Evolutionary conservation across 1,284 basidiomycete genomes (phyloP).

Genomic region (Ceratobasidium sp.): DNA sequence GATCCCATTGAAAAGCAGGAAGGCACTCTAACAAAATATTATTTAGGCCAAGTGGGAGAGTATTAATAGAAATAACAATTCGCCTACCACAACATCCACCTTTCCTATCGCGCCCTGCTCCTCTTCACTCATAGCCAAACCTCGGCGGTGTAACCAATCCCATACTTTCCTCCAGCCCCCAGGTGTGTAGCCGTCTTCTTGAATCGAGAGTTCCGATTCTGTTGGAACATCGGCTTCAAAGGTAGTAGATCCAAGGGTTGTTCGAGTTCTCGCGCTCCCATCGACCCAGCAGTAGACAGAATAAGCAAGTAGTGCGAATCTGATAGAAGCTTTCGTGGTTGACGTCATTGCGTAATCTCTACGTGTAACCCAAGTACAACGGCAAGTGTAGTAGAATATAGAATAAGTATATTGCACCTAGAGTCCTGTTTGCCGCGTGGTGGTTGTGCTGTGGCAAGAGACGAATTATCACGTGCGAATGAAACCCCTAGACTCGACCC

Average conservation of each 20-base stretch:
- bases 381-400: too few species aligned
- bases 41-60: not conserved
- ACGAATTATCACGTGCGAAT: conserved; percentile 1
- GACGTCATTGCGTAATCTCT: not conserved
- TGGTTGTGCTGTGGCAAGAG: conserved; percentile 12
- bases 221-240: not conserved
- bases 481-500: not conserved
- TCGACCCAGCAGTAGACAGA: conserved; percentile 37
- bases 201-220: not conserved
- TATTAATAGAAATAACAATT: not conserved
- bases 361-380: too few species aligned
- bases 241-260: not conserved
- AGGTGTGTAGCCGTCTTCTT: not conserved
- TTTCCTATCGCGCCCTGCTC: conserved; percentile 14
- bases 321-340: conserved; percentile 2
- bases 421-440: not conserved
- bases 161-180: not conserved
- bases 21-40: conserved; percentile 43
- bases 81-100: conserved; percentile 12
- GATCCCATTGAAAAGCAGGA: conserved; percentile 45
- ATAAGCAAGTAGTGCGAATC: conserved; percentile 25
- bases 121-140: conserved; percentile 15
- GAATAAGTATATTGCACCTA: not conserved
- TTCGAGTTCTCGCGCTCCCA: conserved; percentile 18
- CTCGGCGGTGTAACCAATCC: conserved; percentile 19